Evolutionary conservation across 2,329 filamentous ascomycete species (phyloP).

Genomic region (Penicillium polonicum): DNA sequence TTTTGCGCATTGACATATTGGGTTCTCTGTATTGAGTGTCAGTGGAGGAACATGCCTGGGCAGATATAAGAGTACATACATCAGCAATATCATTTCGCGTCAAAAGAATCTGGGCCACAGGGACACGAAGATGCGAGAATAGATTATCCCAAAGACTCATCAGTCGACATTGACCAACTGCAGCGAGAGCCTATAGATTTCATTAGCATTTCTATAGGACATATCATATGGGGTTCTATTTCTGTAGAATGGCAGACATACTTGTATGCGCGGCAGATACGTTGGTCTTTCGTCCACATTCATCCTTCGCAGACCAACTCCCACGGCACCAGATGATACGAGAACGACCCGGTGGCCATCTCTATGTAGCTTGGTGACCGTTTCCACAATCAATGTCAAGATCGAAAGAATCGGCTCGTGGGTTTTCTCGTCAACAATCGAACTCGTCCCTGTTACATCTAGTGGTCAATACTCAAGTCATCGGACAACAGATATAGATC

Average conservation of each 20-base stretch:
- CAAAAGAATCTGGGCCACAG: conserved; percentile 89
- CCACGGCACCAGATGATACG: conserved; percentile 95
- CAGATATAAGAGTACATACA: conserved; percentile 49
- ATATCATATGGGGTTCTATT: background rate
- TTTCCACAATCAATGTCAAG: conserved; percentile 89
- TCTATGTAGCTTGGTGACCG: conserved; percentile 78
- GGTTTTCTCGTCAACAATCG: conserved; percentile 95
- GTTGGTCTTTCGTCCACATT: conserved; percentile 84
- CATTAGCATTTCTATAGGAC: background rate
- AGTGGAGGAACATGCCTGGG: conserved; percentile 1
- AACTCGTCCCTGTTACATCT: conserved; percentile 74
- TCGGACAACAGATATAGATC: conserved; percentile 20
- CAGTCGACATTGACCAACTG: conserved; percentile 91
- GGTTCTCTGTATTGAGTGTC: conserved; percentile 59
- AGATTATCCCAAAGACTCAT: conserved; percentile 95
- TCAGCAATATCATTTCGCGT: conserved; percentile 96
- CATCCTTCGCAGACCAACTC: conserved; percentile 88
- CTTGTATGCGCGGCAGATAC: conserved; percentile 83
- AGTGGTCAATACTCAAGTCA: conserved; percentile 16
- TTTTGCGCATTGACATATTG: conserved; percentile 97
- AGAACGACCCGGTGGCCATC: conserved; percentile 94
- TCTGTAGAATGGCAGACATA: conserved; percentile 31
- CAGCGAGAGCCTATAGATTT: conserved; percentile 69
- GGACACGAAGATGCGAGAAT: conserved; percentile 83
- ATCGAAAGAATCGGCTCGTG: conserved; percentile 92